phyloP scores from a whole-genome alignment of 139 green algal genomes.

The Gonium pectorale region DNA sequence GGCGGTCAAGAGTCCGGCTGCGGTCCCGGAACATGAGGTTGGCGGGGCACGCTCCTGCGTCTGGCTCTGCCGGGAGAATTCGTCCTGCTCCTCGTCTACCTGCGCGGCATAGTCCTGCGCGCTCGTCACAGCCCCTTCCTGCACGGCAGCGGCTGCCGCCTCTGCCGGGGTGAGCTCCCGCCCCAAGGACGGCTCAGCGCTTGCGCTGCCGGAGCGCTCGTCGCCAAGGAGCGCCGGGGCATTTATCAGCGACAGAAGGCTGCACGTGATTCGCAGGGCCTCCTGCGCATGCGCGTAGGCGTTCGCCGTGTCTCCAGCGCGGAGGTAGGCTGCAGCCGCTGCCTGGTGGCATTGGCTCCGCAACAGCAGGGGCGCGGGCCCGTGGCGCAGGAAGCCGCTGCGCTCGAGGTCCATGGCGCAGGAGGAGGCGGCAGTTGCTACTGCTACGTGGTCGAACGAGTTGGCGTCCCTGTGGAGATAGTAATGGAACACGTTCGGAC shows the following conservation, averaged over 20 bases:
- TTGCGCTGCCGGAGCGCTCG: background rate
- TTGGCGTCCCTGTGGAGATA: conserved; percentile 5
- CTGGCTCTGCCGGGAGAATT: no score
- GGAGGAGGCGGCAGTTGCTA: background rate
- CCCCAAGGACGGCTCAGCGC: background rate
- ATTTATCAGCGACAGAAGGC: background rate
- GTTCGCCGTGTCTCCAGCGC: background rate
- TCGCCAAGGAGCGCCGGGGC: background rate
- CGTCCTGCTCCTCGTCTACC: background rate
- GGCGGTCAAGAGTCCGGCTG: no score
- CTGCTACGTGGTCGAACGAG: background rate
- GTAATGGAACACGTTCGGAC: no score
- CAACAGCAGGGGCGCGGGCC: conserved; percentile 32
- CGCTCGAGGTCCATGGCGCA: conserved; percentile 14
- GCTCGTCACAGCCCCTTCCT: background rate
- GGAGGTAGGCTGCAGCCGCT: conserved; percentile 29
- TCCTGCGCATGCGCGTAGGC: conserved; percentile 44
- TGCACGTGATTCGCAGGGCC: conserved; percentile 41
- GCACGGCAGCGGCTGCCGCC: conserved; percentile 15
- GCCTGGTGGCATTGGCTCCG: conserved; percentile 32
- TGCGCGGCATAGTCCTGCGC: conserved; percentile 6
- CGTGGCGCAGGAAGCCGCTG: conserved; percentile 25
- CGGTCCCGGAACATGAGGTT: no score
- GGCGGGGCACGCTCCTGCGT: no score
- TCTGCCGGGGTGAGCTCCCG: background rate